These are phyloP conservation scores for Pseudotulostoma volvatum DNA, from an alignment of 495 filamentous ascomycete species.

Conservation along the genomic window DNA sequence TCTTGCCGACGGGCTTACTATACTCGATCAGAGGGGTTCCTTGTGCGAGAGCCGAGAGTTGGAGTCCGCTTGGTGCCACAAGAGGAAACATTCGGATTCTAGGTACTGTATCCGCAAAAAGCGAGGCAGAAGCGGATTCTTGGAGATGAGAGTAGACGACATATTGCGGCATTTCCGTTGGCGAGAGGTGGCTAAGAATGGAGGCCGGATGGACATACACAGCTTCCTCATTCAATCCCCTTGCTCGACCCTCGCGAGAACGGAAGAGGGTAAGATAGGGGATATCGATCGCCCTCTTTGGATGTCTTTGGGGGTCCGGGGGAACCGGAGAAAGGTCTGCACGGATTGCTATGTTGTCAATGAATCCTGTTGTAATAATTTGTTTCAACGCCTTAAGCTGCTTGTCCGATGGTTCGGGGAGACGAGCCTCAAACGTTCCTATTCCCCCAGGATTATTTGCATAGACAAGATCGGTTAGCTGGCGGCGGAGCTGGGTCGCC, in stretches of 20 bases:
- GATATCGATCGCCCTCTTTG: conserved; percentile 69
- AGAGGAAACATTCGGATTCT: conserved; percentile 83
- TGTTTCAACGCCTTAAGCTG: conserved; percentile 75
- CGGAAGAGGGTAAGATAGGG: conserved; percentile 80
- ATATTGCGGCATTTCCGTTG: conserved; percentile 65
- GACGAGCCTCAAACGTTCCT: conserved; percentile 36
- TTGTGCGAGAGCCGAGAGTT: conserved; percentile 66
- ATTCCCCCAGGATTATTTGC: conserved; percentile 56
- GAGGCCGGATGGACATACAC: conserved; percentile 85
- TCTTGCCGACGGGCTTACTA: conserved; percentile 78
- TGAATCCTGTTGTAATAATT: conserved; percentile 81
- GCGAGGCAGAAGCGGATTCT: conserved; percentile 36
- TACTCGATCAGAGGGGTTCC: conserved; percentile 74
- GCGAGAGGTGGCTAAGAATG: conserved; percentile 50
- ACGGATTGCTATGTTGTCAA: conserved; percentile 90
- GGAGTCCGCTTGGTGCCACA: conserved; percentile 53
- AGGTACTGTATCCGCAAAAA: conserved; percentile 28
- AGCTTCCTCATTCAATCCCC: conserved; percentile 35
- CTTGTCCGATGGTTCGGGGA: conserved; percentile 52
- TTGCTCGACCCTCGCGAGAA: conserved; percentile 34
- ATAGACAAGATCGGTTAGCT: conserved; percentile 65
- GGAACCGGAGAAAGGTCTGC: conserved; percentile 67
- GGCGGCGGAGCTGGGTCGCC: conserved; percentile 61
- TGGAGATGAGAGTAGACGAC: conserved; percentile 79
- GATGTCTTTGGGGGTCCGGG: conserved; percentile 51